phyloP scores from a whole-genome alignment of 495 filamentous ascomycete species.

The Lophiotrema nucula region DNA sequence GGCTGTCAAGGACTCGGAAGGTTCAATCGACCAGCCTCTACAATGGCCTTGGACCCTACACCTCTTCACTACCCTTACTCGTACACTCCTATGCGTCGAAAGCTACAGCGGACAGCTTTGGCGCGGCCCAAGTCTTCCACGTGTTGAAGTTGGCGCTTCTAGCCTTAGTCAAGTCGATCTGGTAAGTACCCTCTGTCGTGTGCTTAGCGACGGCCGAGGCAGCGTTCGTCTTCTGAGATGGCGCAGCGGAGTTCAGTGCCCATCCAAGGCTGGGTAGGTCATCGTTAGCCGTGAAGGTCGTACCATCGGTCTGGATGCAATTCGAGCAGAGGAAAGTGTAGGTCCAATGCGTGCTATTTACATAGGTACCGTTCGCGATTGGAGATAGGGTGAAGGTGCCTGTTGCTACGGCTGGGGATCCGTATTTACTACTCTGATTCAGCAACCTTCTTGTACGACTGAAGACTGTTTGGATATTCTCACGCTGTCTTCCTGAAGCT shows the following conservation, averaged over 20 bases:
- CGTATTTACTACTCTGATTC: conserved; percentile 19
- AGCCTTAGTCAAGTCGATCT: conserved; percentile 15
- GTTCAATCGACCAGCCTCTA: too few species aligned
- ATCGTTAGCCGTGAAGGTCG: conserved; percentile 19
- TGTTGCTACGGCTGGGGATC: conserved; percentile 24
- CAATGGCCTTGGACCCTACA: too few species aligned
- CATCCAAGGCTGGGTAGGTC: conserved; percentile 12
- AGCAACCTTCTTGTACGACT: neutral
- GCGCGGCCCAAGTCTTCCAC: conserved; percentile 23
- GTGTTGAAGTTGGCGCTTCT: conserved; percentile 10
- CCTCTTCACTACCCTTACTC: neutral
- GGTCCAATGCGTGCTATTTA: conserved; percentile 32
- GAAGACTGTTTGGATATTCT: too few species aligned
- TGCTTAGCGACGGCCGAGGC: conserved; percentile 10
- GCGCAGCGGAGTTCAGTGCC: conserved; percentile 19
- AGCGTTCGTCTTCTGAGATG: conserved; percentile 6
- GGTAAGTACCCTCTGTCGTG: conserved; percentile 3
- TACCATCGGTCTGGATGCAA: conserved; percentile 23
- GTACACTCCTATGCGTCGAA: neutral
- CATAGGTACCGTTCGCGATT: conserved; percentile 32
- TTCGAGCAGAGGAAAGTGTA: conserved; percentile 32
- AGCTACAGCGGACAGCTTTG: too few species aligned
- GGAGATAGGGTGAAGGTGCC: conserved; percentile 28
- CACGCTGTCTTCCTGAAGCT: conserved; percentile 24
- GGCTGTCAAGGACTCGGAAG: too few species aligned